A percentile compares a stretch with the other conserved stretches of the same genome.
These are phyloP conservation scores for Botryosphaeria dothidea DNA, from an alignment of 2,329 filamentous ascomycete species.

Conservation along the genomic window DNA sequence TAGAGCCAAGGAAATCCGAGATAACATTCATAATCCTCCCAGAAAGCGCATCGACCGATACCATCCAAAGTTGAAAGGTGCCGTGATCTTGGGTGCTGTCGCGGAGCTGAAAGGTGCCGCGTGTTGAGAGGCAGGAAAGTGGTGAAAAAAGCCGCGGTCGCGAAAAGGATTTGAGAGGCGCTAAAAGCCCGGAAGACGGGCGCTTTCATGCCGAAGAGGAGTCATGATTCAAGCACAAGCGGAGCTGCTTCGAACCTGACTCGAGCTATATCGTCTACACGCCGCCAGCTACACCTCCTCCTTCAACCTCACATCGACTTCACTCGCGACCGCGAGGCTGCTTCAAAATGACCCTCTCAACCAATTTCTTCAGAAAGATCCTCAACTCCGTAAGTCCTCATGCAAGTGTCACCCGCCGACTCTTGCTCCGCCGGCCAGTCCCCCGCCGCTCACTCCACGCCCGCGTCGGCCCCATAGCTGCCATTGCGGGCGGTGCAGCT, in stretches of 20 bases:
- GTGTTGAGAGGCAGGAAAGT: too few relatives aligned
- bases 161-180: background rate
- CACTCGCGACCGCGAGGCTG: background rate
- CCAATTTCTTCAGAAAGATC: background rate
- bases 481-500: background rate
- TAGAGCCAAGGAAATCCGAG: too few relatives aligned
- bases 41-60: too few relatives aligned
- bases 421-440: background rate
- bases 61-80: too few relatives aligned
- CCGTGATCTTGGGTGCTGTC: too few relatives aligned
- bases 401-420: background rate
- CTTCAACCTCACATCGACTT: background rate
- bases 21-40: too few relatives aligned
- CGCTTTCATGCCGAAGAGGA: background rate
- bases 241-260: background rate
- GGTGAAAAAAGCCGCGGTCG: too few relatives aligned
- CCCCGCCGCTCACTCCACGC: background rate
- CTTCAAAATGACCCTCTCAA: background rate
- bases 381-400: background rate
- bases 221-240: background rate
- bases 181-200: background rate
- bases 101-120: too few relatives aligned
- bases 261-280: background rate
- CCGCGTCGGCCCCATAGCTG: background rate
- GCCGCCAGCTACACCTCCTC: background rate